Conservation (phyloP, 2,329 filamentous ascomycete species). For the Apiospora kogelbergensis region DNA sequence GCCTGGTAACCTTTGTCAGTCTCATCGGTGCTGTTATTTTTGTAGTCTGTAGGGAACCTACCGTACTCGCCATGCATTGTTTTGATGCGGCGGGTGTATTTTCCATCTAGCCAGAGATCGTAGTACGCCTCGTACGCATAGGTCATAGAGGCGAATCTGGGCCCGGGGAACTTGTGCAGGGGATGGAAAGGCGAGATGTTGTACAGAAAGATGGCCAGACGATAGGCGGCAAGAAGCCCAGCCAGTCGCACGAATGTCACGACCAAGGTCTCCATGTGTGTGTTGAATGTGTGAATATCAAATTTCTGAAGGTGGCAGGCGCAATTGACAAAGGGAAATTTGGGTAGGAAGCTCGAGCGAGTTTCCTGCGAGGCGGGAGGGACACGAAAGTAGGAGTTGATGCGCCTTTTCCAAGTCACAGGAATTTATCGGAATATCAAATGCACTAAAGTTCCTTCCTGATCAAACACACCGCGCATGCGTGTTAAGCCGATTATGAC, state of each 20-base stretch:
- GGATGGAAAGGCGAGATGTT: constrained; percentile 24
- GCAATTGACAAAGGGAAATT: too few species aligned
- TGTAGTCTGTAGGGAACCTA: constrained; percentile 7
- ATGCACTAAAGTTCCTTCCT: neutral
- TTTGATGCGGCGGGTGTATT: constrained; percentile 19
- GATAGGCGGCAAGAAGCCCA: constrained; percentile 15
- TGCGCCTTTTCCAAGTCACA: neutral
- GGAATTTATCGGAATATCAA: too few species aligned
- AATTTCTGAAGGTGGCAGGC: too few species aligned
- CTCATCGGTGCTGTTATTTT: constrained; percentile 26
- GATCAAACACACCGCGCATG: neutral
- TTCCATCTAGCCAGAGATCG: constrained; percentile 19
- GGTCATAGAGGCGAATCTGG: constrained; percentile 19
- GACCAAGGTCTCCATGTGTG: neutral
- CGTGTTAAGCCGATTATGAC: neutral
- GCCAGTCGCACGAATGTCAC: constrained; percentile 8
- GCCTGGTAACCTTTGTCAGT: neutral
- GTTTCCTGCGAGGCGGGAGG: neutral
- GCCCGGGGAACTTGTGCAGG: constrained; percentile 22
- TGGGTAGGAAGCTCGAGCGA: neutral
- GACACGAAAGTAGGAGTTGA: neutral
- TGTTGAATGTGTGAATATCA: too few species aligned
- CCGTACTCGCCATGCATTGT: constrained; percentile 25
- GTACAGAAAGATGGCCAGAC: constrained; percentile 18
- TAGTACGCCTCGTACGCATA: constrained; percentile 23